Evolutionary conservation across 129 eudicot genomes (phyloP).

Genomic region (Helichrysum umbraculigerum): DNA sequence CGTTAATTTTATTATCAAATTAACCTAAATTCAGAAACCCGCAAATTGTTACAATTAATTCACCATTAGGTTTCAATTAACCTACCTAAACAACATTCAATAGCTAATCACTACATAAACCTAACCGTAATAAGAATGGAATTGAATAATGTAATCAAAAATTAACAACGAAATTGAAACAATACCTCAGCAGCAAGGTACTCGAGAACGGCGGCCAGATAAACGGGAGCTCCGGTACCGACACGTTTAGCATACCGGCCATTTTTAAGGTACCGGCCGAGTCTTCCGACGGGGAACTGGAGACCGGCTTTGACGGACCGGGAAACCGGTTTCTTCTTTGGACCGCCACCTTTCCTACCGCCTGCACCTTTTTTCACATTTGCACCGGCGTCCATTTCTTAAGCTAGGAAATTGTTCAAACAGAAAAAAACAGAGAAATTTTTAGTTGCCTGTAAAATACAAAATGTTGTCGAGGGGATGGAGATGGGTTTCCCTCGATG

Average conservation of each 20-base stretch:
- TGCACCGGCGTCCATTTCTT: slow-evolving; percentile 35
- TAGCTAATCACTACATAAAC: not conserved
- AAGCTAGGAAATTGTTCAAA: not conserved
- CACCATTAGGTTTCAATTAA: not conserved
- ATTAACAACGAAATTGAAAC: not conserved
- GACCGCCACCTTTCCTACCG: slow-evolving; percentile 59
- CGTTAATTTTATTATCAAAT: too few relatives aligned
- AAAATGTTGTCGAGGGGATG: not conserved
- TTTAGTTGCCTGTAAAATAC: not conserved
- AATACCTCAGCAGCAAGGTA: slow-evolving; percentile 79
- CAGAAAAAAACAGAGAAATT: too few relatives aligned
- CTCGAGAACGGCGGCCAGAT: slow-evolving; percentile 65
- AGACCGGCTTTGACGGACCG: slow-evolving; percentile 69
- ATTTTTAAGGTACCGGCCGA: slow-evolving; percentile 58
- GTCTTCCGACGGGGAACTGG: slow-evolving; percentile 68
- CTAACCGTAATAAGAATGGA: not conserved
- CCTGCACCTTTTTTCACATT: slow-evolving; percentile 49
- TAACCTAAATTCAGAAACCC: too few relatives aligned
- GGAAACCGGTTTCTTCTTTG: slow-evolving; percentile 53
- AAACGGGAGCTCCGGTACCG: slow-evolving; percentile 67
- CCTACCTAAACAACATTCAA: too few relatives aligned
- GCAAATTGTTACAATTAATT: too few relatives aligned
- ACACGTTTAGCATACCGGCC: slow-evolving; percentile 58
- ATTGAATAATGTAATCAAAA: not conserved
- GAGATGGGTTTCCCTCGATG: not conserved